A percentile compares a stretch with the other conserved stretches of the same genome.
These are phyloP conservation scores for Thermomyces lanuginosus DNA, from an alignment of 2,329 filamentous ascomycete species.

Conservation along the genomic window DNA sequence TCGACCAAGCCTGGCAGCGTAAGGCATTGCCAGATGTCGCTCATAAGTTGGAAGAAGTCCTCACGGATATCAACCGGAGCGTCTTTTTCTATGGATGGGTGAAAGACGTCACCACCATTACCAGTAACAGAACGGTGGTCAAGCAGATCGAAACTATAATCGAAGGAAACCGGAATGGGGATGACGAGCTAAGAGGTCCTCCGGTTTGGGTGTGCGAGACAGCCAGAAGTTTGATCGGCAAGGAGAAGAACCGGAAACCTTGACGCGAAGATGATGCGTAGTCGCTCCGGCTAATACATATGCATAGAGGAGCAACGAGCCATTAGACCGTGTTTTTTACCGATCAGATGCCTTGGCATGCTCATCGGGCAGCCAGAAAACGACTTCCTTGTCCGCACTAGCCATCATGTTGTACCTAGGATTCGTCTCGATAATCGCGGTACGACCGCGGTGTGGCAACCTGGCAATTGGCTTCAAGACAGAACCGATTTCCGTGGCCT, in stretches of 20 bases:
- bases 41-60: constrained; percentile 26
- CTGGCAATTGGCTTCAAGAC: constrained; percentile 23
- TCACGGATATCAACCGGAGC: constrained; percentile 48
- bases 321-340: constrained; percentile 11
- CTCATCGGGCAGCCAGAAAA: constrained; percentile 63
- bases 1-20: constrained; percentile 15
- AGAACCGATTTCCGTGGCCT: constrained; percentile 40
- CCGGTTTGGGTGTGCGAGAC: constrained; percentile 49
- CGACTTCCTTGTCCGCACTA: constrained; percentile 68
- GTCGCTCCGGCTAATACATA: background rate
- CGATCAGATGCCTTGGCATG: constrained; percentile 15
- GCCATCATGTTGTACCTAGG: constrained; percentile 84
- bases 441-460: constrained; percentile 37
- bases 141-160: constrained; percentile 47
- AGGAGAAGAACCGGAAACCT: constrained; percentile 36
- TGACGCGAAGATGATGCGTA: constrained; percentile 7
- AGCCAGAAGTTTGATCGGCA: constrained; percentile 50
- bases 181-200: constrained; percentile 40
- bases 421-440: constrained; percentile 70
- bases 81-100: constrained; percentile 61
- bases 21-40: constrained; percentile 32
- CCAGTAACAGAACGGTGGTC: constrained; percentile 51
- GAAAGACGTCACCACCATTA: constrained; percentile 46
- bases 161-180: constrained; percentile 33
- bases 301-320: background rate